Conservation (phyloP, 2,329 filamentous ascomycete species). For the Exserohilum turcica region DNA sequence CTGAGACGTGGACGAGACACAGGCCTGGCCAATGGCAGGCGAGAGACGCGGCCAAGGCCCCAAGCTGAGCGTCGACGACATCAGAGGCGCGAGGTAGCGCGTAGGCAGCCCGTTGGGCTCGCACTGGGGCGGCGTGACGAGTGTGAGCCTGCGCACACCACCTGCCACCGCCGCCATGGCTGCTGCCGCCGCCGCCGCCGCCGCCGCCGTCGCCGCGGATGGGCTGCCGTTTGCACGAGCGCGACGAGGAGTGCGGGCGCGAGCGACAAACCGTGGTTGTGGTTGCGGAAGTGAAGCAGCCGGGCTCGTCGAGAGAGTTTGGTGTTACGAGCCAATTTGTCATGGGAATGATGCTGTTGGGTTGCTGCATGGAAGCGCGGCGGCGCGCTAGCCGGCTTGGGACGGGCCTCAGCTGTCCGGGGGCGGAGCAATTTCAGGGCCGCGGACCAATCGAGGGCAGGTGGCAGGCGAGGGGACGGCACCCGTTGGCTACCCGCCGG, state of each 20-base stretch:
- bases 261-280: background rate
- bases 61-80: conserved; percentile 21
- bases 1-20: conserved; percentile 44
- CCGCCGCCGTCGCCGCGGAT: background rate
- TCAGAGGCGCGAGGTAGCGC: conserved; percentile 22
- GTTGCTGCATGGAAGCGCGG: background rate
- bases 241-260: too few species aligned
- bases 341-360: background rate
- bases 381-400: conserved; percentile 3
- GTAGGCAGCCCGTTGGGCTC: background rate
- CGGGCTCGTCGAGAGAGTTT: background rate
- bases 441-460: conserved; percentile 23
- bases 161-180: too few species aligned
- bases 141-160: background rate
- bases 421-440: conserved; percentile 27
- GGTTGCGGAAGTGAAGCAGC: background rate
- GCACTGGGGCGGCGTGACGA: conserved; percentile 12
- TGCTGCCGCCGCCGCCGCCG: too few species aligned
- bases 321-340: background rate
- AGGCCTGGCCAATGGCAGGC: conserved; percentile 31
- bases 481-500: conserved; percentile 42
- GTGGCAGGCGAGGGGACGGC: conserved; percentile 15
- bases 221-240: background rate
- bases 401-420: conserved; percentile 8
- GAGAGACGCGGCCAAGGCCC: conserved; percentile 10